These are phyloP conservation scores for Cyclotella cryptica DNA, from an alignment of 108 stramenopile genomes.

Conservation along the genomic window DNA sequence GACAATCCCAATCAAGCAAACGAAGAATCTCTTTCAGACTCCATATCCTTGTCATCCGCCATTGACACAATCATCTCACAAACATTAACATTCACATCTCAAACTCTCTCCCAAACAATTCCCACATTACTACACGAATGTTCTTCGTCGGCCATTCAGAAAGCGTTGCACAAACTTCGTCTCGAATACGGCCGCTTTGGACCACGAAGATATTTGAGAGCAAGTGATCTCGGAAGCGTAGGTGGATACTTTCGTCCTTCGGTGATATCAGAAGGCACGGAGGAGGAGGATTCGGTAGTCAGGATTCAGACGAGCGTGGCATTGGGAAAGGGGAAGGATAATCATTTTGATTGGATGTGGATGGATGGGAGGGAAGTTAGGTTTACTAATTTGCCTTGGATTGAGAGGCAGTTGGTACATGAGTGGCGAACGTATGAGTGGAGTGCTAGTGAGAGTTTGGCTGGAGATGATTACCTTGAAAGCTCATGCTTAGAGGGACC, in stretches of 20 bases:
- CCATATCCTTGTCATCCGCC: slow-evolving; percentile 13
- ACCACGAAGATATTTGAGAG: slow-evolving; percentile 30
- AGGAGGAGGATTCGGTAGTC: slow-evolving; percentile 16
- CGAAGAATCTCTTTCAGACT: slow-evolving; percentile 21
- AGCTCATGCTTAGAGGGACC: neutral
- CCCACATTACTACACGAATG: slow-evolving; percentile 36
- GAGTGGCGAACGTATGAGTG: slow-evolving; percentile 85
- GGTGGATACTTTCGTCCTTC: slow-evolving; percentile 42
- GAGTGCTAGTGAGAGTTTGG: slow-evolving; percentile 12
- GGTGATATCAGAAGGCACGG: neutral
- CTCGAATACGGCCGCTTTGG: slow-evolving; percentile 34
- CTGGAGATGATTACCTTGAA: slow-evolving; percentile 22
- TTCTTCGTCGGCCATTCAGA: slow-evolving; percentile 32
- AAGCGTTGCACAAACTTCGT: slow-evolving; percentile 26
- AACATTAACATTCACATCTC: slow-evolving; percentile 23
- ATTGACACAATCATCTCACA: slow-evolving; percentile 16
- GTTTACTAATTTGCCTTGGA: slow-evolving; percentile 79
- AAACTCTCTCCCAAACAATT: slow-evolving; percentile 35
- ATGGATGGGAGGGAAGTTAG: slow-evolving; percentile 54
- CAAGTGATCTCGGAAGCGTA: slow-evolving; percentile 31
- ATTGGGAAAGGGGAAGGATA: slow-evolving; percentile 26
- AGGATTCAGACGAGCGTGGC: slow-evolving; percentile 10
- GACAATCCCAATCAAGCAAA: neutral
- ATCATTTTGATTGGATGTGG: slow-evolving; percentile 45
- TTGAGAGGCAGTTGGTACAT: slow-evolving; percentile 83